phyloP scores from a whole-genome alignment of 2,329 filamentous ascomycete genomes.

The Fusarium continuum region DNA sequence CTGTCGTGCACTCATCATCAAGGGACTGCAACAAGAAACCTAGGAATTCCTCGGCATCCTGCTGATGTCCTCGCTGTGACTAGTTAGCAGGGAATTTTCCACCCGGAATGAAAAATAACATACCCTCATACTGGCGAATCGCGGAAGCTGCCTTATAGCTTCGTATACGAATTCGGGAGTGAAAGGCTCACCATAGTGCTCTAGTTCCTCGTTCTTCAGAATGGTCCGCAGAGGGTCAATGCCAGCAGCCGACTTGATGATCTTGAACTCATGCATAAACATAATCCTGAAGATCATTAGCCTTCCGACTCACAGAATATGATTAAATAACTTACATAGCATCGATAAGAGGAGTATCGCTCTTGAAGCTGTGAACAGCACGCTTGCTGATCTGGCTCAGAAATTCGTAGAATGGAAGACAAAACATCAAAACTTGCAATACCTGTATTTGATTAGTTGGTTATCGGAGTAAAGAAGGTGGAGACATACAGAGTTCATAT shows the following conservation, averaged over 20 bases:
- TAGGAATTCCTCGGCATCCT: constrained; percentile 97
- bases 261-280: constrained; percentile 92
- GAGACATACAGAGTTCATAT: constrained; percentile 94
- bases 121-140: constrained; percentile 92
- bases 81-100: background rate
- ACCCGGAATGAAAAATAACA: constrained; percentile 46
- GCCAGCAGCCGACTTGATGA: constrained; percentile 81
- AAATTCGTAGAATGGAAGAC: constrained; percentile 93
- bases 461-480: background rate
- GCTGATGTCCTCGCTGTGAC: constrained; percentile 85
- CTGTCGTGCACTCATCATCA: constrained; percentile 87
- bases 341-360: constrained; percentile 91
- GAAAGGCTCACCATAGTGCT: constrained; percentile 90
- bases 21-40: constrained; percentile 92
- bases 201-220: constrained; percentile 83
- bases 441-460: constrained; percentile 67
- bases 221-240: constrained; percentile 76
- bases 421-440: constrained; percentile 94
- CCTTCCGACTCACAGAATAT: background rate
- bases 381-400: constrained; percentile 85
- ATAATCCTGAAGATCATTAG: constrained; percentile 72
- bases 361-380: constrained; percentile 91
- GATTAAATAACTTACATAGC: constrained; percentile 75
- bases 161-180: constrained; percentile 96
- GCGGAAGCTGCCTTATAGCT: constrained; percentile 83